A percentile compares a stretch with the other conserved stretches of the same genome.
Conservation (phyloP, 805 yeast species). For the Blastobotrys attinorum region DNA sequence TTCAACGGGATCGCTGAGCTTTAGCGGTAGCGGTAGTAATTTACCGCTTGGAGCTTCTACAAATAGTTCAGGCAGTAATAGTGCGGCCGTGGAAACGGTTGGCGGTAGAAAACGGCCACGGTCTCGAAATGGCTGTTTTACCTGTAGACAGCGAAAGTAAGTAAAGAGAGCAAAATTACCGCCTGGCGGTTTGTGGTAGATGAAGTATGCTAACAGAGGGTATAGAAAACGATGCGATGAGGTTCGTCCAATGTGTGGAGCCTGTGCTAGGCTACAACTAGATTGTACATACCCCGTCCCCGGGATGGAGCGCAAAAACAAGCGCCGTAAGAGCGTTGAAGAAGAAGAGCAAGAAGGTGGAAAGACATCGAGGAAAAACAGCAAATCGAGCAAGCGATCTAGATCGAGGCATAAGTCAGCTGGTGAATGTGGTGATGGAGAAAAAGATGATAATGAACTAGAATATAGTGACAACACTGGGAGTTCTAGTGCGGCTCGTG, state of each 20-base stretch:
- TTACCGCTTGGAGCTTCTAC: too few relatives aligned
- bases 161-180: constrained; percentile 8
- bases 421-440: too few relatives aligned
- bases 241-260: constrained; percentile 54
- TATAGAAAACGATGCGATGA: constrained; percentile 80
- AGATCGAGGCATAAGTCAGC: too few relatives aligned
- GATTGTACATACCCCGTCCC: constrained; percentile 70
- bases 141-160: constrained; percentile 71
- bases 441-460: too few relatives aligned
- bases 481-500: too few relatives aligned
- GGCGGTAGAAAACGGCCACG: too few relatives aligned
- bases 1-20: too few relatives aligned
- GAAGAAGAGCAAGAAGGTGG: background rate
- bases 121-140: constrained; percentile 52
- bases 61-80: too few relatives aligned
- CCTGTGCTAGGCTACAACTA: constrained; percentile 57
- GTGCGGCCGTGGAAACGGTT: too few relatives aligned
- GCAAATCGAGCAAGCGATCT: background rate
- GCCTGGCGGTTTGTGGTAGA: constrained; percentile 4
- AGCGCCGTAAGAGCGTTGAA: constrained; percentile 18
- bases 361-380: background rate
- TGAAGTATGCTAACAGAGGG: too few relatives aligned
- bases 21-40: too few relatives aligned
- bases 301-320: constrained; percentile 47
- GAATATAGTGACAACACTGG: too few relatives aligned